These are phyloP conservation scores for Trichosporon asahii DNA, from an alignment of 1,284 basidiomycete genomes.

Conservation along the genomic window DNA sequence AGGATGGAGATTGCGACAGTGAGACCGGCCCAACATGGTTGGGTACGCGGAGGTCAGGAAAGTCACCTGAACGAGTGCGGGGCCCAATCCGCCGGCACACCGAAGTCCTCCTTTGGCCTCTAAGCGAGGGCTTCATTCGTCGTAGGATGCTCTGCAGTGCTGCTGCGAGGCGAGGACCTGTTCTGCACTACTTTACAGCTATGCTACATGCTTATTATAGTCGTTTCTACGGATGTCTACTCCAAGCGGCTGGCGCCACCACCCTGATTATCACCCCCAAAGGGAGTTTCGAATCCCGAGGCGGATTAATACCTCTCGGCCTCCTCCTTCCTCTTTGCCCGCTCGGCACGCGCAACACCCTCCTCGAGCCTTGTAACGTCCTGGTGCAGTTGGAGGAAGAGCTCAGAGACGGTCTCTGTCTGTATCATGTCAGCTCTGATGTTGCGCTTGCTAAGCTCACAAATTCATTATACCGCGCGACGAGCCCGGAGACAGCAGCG, in stretches of 20 bases:
- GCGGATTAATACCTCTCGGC: conserved; percentile 31
- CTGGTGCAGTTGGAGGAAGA: conserved; percentile 44
- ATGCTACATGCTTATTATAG: conserved; percentile 2
- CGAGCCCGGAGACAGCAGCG: conserved; percentile 29
- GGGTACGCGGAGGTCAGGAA: background rate
- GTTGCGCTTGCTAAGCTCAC: conserved; percentile 24
- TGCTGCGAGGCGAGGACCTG: background rate
- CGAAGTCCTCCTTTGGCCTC: background rate
- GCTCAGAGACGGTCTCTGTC: conserved; percentile 43
- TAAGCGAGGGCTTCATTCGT: background rate
- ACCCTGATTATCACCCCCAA: background rate
- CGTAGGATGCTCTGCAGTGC: background rate
- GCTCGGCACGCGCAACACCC: conserved; percentile 33
- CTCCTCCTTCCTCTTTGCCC: conserved; percentile 30
- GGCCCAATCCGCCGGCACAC: background rate
- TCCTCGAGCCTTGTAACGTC: conserved; percentile 40
- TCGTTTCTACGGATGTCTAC: background rate
- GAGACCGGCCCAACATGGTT: conserved; percentile 4
- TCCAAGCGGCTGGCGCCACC: background rate
- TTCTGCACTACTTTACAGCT: background rate
- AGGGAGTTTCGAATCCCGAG: background rate
- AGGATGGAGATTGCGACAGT: background rate
- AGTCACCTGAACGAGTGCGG: background rate
- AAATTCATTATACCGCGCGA: conserved; percentile 40
- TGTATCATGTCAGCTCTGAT: conserved; percentile 17